Conservation (phyloP, 306 rosid genomes). For the Inga oerstediana region DNA sequence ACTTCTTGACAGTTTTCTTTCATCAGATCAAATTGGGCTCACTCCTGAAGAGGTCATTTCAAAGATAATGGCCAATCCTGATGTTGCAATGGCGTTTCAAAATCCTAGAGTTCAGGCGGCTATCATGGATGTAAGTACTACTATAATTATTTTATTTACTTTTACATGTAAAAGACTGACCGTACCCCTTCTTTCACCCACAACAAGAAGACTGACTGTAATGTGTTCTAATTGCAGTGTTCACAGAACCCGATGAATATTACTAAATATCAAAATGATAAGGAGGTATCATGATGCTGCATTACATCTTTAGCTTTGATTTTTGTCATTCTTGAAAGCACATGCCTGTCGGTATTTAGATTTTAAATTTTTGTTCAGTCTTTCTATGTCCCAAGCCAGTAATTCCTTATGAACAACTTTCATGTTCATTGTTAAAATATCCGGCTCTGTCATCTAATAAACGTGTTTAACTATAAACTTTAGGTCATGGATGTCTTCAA, state of each 20-base stretch:
- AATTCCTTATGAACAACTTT: not conserved
- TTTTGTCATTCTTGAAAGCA: slow-evolving; percentile 11
- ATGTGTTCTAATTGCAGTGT: slow-evolving; percentile 73
- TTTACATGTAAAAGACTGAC: slow-evolving; percentile 26
- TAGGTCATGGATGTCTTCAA: slow-evolving; percentile 96
- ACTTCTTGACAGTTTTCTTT: slow-evolving; percentile 29
- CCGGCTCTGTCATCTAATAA: not conserved
- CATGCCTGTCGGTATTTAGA: not conserved
- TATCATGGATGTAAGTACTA: slow-evolving; percentile 86
- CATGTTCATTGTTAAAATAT: not conserved
- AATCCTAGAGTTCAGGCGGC: slow-evolving; percentile 99
- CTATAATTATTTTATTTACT: slow-evolving; percentile 16
- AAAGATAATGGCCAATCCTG: slow-evolving; percentile 96
- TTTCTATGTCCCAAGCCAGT: not conserved
- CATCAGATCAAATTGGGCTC: slow-evolving; percentile 95
- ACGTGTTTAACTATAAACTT: not conserved
- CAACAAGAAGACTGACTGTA: slow-evolving; percentile 27
- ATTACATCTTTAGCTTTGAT: slow-evolving; percentile 15
- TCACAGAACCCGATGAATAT: slow-evolving; percentile 90
- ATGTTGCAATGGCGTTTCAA: slow-evolving; percentile 95
- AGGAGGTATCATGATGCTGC: slow-evolving; percentile 68
- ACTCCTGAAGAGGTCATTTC: slow-evolving; percentile 93
- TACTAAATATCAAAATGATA: slow-evolving; percentile 92
- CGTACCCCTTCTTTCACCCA: not conserved
- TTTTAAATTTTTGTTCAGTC: not conserved